Percentiles rank a stretch among this genome's conserved stretches.
Conservation (phyloP, 768 basidiomycete genomes). For the Termitomyces bulborhizus region DNA sequence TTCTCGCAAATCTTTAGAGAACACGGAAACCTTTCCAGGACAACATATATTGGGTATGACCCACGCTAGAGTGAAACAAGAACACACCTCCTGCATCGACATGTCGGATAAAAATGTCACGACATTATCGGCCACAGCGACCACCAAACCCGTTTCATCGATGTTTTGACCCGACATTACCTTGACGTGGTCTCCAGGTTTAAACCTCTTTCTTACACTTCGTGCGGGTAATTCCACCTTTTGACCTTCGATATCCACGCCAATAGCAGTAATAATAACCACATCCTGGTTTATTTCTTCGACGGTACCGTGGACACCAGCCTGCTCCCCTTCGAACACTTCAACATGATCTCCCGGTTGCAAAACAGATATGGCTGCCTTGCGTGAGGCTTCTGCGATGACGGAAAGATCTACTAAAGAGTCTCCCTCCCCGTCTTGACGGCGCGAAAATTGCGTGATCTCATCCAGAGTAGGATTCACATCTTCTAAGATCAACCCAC, state of each 20-base stretch:
- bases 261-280: conserved; percentile 75
- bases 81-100: conserved; percentile 84
- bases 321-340: conserved; percentile 95
- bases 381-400: conserved; percentile 88
- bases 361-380: conserved; percentile 88
- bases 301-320: conserved; percentile 88
- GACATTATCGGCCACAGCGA: conserved; percentile 83
- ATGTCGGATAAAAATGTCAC: conserved; percentile 98
- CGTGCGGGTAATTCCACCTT: conserved; percentile 82
- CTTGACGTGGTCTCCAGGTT: conserved; percentile 97
- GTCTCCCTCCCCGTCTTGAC: conserved; percentile 66
- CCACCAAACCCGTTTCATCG: conserved; percentile 94
- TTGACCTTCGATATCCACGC: conserved; percentile 81
- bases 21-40: conserved; percentile 76
- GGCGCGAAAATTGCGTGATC: conserved; percentile 82
- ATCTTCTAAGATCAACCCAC: conserved; percentile 73
- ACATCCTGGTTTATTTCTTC: conserved; percentile 85
- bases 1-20: conserved; percentile 94
- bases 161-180: conserved; percentile 94
- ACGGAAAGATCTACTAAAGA: conserved; percentile 79
- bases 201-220: conserved; percentile 92
- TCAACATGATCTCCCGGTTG: conserved; percentile 98
- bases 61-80: not conserved
- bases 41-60: not conserved
- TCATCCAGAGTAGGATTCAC: conserved; percentile 96